Percentiles rank a stretch among this genome's conserved stretches.
phyloP scores from a whole-genome alignment of 441 rosid species.

The Cnidoscolus chayamansa region DNA sequence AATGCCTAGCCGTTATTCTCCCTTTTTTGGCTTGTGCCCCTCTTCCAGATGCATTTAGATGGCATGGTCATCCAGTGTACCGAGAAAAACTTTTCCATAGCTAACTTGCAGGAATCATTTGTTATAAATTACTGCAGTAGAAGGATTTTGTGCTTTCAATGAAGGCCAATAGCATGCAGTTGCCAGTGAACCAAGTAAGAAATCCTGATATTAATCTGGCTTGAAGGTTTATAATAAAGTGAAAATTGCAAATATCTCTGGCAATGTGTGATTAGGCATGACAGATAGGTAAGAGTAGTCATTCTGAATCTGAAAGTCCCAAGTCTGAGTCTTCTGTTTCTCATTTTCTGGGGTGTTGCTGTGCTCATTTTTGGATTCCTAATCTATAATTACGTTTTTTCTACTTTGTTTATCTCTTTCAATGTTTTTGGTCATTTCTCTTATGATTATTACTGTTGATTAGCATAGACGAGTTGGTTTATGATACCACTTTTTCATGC shows the following conservation, averaged over 20 bases:
- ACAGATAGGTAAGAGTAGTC: neutral
- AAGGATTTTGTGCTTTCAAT: neutral
- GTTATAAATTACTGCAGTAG: neutral
- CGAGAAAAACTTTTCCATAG: neutral
- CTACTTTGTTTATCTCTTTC: neutral
- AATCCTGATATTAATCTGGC: neutral
- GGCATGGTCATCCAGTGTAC: too few species aligned
- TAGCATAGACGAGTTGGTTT: slow-evolving; percentile 19
- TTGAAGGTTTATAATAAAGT: neutral
- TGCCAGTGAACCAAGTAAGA: neutral
- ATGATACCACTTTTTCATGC: slow-evolving; percentile 21
- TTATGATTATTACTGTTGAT: slow-evolving; percentile 7
- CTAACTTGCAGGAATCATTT: neutral
- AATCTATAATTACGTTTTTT: neutral
- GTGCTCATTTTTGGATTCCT: neutral
- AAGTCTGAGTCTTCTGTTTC: neutral
- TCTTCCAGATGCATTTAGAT: neutral
- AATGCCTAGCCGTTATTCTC: neutral
- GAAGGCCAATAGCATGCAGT: neutral
- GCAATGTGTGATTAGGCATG: neutral
- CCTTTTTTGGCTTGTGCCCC: neutral
- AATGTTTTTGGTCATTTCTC: neutral
- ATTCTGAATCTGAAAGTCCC: neutral
- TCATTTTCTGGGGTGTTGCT: neutral
- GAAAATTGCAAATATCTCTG: neutral